Evolutionary conservation across 163 green algal genomes (phyloP).

Genomic region (Coccomyxa subellipsoidea): DNA sequence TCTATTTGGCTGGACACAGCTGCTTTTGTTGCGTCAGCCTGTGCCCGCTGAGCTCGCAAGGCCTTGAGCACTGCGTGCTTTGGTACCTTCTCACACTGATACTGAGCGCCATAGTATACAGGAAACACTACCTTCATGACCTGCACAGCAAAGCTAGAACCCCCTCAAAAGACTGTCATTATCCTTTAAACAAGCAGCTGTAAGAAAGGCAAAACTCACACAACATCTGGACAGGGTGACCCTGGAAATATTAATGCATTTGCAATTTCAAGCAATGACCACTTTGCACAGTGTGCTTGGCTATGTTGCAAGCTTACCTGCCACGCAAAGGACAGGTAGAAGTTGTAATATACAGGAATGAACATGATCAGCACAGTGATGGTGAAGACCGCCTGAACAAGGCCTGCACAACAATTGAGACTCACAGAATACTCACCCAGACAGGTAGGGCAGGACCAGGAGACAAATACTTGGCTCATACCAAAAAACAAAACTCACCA

Average conservation of each 20-base stretch:
- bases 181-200: background rate
- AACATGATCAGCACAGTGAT: slow-evolving; percentile 19
- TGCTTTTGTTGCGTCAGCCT: background rate
- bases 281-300: no score
- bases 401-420: background rate
- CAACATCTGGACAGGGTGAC: no score
- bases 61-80: slow-evolving; percentile 20
- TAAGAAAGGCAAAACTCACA: background rate
- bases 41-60: background rate
- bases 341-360: slow-evolving; percentile 32
- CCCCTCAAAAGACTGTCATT: background rate
- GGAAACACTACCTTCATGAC: slow-evolving; percentile 37
- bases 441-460: no score
- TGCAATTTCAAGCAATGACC: no score
- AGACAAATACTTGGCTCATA: no score
- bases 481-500: slow-evolving; percentile 30
- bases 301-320: slow-evolving; percentile 28
- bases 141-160: slow-evolving; percentile 16
- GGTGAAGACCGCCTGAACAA: slow-evolving; percentile 38
- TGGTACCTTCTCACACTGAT: slow-evolving; percentile 34
- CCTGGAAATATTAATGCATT: no score
- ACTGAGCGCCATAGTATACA: slow-evolving; percentile 38
- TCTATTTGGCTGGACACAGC: background rate
- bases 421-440: background rate
- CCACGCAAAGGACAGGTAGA: slow-evolving; percentile 23